Evolutionary conservation across 2,329 filamentous ascomycete species (phyloP).

Genomic region (Trichoderma lentiforme): DNA sequence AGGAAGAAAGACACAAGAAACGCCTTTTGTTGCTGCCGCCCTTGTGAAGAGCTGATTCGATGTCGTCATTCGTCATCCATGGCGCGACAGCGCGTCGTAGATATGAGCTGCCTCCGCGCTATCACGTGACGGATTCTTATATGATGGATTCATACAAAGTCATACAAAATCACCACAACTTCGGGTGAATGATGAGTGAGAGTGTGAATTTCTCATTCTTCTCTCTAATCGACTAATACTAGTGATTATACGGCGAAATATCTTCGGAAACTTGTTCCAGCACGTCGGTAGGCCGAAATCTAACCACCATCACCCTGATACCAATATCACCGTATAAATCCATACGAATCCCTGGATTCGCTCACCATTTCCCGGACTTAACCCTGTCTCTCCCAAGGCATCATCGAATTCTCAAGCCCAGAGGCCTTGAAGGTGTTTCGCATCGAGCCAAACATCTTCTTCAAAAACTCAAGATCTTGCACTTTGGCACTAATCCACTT

Average conservation of each 20-base stretch:
- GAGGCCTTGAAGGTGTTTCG: neutral
- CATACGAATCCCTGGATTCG: neutral
- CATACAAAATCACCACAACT: neutral
- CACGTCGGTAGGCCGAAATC: neutral
- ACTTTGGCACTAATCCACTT: constrained; percentile 28
- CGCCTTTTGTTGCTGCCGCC: neutral
- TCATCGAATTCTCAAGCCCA: neutral
- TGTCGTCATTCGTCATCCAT: constrained; percentile 31
- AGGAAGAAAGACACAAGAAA: neutral
- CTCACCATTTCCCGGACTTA: neutral
- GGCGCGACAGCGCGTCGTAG: constrained; percentile 26
- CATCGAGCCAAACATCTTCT: constrained; percentile 22
- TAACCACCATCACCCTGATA: neutral
- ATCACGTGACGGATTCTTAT: constrained; percentile 25
- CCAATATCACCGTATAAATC: neutral
- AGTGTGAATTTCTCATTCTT: neutral
- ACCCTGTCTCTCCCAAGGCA: neutral
- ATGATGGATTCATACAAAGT: neutral
- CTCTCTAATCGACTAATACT: neutral
- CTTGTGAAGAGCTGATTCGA: neutral
- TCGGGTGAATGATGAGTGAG: neutral
- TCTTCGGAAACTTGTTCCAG: neutral
- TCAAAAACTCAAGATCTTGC: constrained; percentile 26
- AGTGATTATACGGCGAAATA: neutral
- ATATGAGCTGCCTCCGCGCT: constrained; percentile 21